Conservation (phyloP, 306 rosid genomes). For the Crotalaria pallida region DNA sequence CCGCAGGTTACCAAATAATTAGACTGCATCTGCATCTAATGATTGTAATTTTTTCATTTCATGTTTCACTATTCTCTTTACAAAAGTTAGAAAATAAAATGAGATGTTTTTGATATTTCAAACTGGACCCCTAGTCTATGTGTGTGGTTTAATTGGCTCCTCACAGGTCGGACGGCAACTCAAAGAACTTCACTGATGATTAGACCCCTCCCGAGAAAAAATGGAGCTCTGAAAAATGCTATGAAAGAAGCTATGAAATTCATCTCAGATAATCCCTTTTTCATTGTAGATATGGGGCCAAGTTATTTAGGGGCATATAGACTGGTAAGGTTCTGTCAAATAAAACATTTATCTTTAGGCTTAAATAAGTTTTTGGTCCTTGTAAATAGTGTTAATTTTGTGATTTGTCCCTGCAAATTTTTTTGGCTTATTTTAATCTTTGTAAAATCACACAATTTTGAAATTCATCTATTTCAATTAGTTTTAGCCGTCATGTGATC, state of each 20-base stretch:
- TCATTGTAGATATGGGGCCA: background rate
- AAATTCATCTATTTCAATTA: no score
- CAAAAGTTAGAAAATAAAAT: no score
- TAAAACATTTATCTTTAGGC: background rate
- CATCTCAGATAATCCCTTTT: background rate
- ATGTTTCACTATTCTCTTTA: no score
- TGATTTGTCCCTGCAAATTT: no score
- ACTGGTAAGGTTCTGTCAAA: background rate
- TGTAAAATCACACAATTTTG: no score
- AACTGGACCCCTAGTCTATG: background rate
- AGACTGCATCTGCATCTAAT: no score
- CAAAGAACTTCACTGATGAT: background rate
- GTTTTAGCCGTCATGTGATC: no score
- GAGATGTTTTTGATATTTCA: background rate
- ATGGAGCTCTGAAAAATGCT: background rate
- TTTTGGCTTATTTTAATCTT: no score
- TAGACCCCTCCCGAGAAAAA: background rate
- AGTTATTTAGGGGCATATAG: rapidly evolving
- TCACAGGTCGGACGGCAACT: background rate
- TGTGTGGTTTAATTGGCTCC: background rate
- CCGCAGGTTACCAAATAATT: no score
- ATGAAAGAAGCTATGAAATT: background rate
- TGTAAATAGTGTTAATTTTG: no score
- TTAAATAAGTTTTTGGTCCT: no score
- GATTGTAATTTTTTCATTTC: no score